Percentiles rank a stretch among this genome's conserved stretches.
phyloP scores from a whole-genome alignment of 257 asterid genomes.

The Solanum acaule region DNA sequence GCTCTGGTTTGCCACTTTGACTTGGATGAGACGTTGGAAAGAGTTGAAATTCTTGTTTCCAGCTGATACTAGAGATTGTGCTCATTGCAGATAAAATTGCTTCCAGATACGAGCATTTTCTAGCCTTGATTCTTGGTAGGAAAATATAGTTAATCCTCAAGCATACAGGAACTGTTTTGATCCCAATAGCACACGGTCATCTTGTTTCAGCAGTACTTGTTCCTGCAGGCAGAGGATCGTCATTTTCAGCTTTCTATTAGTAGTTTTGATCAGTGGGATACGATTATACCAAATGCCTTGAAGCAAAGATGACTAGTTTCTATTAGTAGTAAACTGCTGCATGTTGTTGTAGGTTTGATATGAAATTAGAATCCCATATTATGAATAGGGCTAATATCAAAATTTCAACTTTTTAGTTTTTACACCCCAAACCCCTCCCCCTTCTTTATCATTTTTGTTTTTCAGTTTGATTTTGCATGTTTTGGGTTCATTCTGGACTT shows the following conservation, averaged over 20 bases:
- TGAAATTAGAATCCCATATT: neutral
- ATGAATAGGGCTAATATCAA: neutral
- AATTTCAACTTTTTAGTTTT: neutral
- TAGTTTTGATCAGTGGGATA: neutral
- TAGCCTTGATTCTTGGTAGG: neutral
- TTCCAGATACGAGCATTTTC: neutral
- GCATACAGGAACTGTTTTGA: neutral
- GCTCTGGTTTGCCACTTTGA: neutral
- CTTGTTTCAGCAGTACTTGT: neutral
- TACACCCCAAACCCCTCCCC: neutral
- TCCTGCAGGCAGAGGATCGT: neutral
- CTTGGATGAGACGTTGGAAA: neutral
- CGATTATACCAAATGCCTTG: neutral
- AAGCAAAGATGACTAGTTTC: neutral
- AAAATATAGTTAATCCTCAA: neutral
- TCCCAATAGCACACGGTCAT: neutral
- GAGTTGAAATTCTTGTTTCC: neutral
- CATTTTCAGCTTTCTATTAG: neutral
- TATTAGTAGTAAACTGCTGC: neutral
- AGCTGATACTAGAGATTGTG: neutral
- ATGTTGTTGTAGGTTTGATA: neutral
- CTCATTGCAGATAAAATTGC: neutral
- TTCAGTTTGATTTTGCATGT: neutral
- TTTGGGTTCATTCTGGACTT: neutral
- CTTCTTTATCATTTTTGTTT: neutral